These are phyloP conservation scores for Crepidotus sp. DNA, from an alignment of 1,284 basidiomycete species.

Conservation along the genomic window DNA sequence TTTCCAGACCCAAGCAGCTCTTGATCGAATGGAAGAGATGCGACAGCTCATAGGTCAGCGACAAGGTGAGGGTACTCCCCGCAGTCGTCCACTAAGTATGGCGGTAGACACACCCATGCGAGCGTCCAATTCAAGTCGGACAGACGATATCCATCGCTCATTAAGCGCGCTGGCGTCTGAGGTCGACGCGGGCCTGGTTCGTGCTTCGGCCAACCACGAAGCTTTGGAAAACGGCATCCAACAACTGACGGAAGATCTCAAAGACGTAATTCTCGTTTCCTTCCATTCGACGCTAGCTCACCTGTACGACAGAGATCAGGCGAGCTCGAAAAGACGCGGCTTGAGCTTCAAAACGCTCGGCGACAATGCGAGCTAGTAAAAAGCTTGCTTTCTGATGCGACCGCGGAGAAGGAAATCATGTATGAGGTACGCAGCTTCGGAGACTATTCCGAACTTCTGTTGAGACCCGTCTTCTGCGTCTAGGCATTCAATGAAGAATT, in stretches of 20 bases:
- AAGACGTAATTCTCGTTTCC: slow-evolving; percentile 38
- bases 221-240: slow-evolving; percentile 41
- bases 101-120: slow-evolving; percentile 27
- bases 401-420: slow-evolving; percentile 84
- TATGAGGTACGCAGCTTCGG: slow-evolving; percentile 58
- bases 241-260: slow-evolving; percentile 40
- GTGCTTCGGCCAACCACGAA: slow-evolving; percentile 45
- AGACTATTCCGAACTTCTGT: not conserved
- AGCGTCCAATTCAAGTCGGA: slow-evolving; percentile 19
- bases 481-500: slow-evolving; percentile 93
- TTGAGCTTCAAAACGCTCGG: slow-evolving; percentile 59
- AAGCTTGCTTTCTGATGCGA: slow-evolving; percentile 62
- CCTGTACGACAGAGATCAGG: slow-evolving; percentile 35
- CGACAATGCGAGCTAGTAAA: slow-evolving; percentile 73
- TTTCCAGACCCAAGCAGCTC: slow-evolving; percentile 57
- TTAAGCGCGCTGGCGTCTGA: slow-evolving; percentile 50
- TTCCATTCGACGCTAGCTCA: slow-evolving; percentile 8
- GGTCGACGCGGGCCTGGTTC: slow-evolving; percentile 46
- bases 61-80: slow-evolving; percentile 42
- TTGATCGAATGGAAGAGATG: slow-evolving; percentile 73
- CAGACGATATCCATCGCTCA: slow-evolving; percentile 25
- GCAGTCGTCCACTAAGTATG: slow-evolving; percentile 32
- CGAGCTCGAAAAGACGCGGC: slow-evolving; percentile 51
- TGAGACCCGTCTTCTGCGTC: slow-evolving; percentile 14
- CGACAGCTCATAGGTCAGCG: slow-evolving; percentile 56